Base-by-base conservation (phyloP, 2,329 filamentous ascomycete genomes). In the Epichloe sibirici region DNA sequence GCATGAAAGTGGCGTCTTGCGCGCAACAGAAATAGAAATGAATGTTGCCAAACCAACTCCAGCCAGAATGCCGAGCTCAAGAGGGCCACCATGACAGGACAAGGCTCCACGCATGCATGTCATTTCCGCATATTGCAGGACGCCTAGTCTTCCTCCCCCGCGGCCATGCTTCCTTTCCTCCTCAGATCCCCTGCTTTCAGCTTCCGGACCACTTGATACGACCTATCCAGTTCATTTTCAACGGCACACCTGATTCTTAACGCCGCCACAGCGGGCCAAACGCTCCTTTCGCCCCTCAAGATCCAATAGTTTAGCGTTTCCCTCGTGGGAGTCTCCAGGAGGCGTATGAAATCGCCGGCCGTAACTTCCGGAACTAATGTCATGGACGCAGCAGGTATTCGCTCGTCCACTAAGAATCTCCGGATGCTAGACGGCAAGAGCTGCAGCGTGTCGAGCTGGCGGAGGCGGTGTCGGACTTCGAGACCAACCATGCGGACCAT, bases 261-360 rank as follows among this genome's bases (percentile, higher is more conserved):
- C 13, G 90, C 88, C 35, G 83, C 83, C 3, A 95, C 81, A 2
- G 89, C 88, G 0, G 90, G 91, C 90, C 91, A 97, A 0, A 95
- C 89, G 58, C 87, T 90, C 56, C 83, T 74, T 69, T 97, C 91
- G 1, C 91, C 91, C 51, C 85, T 78, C 35, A 83, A 68, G 51
- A 94, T 90, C 91, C 90, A 96, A 60, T 91, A 86, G 53, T 88
- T 82, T 3, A 96, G 71, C 8, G 81, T 83, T 54, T 85, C 81
- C 49, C 80, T 75, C 0, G 85, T 91, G 1, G 90, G 90, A 34
- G 86, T 88, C 66, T 94, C 86, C n/a, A 96, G 76, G 37, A 96
- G 71, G 37, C 85, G 79, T 43, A 84, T 71, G 63, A 95, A 89
- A 67, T 96, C 90, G 0, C 72, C 68, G 0, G 82, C 71, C 4